These are phyloP conservation scores for Metschnikowia drakensbergensis DNA, from an alignment of 805 yeast species.

Conservation along the genomic window DNA sequence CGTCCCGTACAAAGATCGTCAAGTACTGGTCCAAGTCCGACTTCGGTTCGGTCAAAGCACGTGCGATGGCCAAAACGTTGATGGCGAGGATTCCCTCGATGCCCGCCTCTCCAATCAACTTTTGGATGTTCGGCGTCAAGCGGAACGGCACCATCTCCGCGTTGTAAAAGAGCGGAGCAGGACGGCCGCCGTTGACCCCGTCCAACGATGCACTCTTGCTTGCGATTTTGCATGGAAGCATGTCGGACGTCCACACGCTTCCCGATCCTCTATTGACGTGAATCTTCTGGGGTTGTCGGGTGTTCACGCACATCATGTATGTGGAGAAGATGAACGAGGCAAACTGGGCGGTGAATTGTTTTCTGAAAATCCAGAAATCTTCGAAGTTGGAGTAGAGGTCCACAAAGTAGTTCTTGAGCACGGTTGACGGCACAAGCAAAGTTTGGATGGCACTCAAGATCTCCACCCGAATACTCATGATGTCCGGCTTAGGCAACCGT, in stretches of 20 bases:
- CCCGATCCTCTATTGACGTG: constrained; percentile 80
- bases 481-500: constrained; percentile 87
- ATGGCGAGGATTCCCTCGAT: constrained; percentile 89
- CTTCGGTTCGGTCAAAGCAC: constrained; percentile 86
- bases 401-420: constrained; percentile 74
- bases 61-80: constrained; percentile 77
- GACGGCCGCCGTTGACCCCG: constrained; percentile 47
- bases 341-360: constrained; percentile 91
- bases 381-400: constrained; percentile 71
- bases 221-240: constrained; percentile 85
- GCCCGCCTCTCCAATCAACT: constrained; percentile 89
- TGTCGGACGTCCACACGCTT: constrained; percentile 88
- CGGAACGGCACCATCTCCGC: constrained; percentile 95
- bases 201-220: constrained; percentile 47
- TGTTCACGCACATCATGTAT: constrained; percentile 88
- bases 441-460: constrained; percentile 88
- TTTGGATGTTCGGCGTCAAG: constrained; percentile 92
- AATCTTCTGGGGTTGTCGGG: constrained; percentile 91
- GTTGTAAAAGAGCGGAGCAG: constrained; percentile 82
- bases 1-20: constrained; percentile 94
- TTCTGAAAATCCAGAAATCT: constrained; percentile 96
- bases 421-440: constrained; percentile 76
- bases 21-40: constrained; percentile 87
- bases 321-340: constrained; percentile 91
- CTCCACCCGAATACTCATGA: constrained; percentile 83